Evolutionary conservation across 306 rosid species (phyloP), one percentile per base, ranked within the genome.

Genomic region (Elaeagnus macrophylla): DNA sequence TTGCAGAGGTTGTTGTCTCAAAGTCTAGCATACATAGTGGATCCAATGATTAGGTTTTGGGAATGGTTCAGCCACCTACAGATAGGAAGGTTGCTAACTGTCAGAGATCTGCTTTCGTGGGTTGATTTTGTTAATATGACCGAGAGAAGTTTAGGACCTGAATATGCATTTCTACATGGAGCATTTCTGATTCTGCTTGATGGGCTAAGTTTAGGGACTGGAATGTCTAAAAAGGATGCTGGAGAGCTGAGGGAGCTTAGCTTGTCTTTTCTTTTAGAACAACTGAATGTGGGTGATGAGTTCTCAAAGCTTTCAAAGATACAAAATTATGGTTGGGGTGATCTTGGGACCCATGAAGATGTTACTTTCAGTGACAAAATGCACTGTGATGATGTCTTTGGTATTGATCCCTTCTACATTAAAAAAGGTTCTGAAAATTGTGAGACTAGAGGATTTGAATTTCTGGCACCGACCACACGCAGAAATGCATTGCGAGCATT

Each of bases 71-170:
- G 81, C 70, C 67, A 70, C 52, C 52, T 70, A 62, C 82, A 62
- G 54, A 80, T 82, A 8, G 94, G 83, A 57, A 80, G 94, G 57
- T 44, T 72, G 82, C 95, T 90, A 48, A 90, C 97, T 0, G 77
- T 90, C 60, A 83, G 97, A 71, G 97, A 90, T 81, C 86, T 90
- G 69, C 79, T 86, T 64, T 81, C 97, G 40, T 90, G 97, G 97
- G 78, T 86, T 66, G 71, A 69, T 37, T 90, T 90, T 75, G 65
- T 83, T 25, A 69, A 81, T 66, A 72, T 64, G 41, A 72, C 77
- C 10, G 80, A 62, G 57, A 77, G 62, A 62, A 77, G 63, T 56
- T 68, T 90, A 54, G 97, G 94, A 35, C 71, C 81, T 37, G 76
- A 77, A 70, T 71, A 64, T 74, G 94, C 95, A 43, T 75, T 79